Evolutionary conservation across 108 stramenopile species (phyloP), one percentile per base, ranked within the genome.

Genomic region (Epithemia pelagica): DNA sequence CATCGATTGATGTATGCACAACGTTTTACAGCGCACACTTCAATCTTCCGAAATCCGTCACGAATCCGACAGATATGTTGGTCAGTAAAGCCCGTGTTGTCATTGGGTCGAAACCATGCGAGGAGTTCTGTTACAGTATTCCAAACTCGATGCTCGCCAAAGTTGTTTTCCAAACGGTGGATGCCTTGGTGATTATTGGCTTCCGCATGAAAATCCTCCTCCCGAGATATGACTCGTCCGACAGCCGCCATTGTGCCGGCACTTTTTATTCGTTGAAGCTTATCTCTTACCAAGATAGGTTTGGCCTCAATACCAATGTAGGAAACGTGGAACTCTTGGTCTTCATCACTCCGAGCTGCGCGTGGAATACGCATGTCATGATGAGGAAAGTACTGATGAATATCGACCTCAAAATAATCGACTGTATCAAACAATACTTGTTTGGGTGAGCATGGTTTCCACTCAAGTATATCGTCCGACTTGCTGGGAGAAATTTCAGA

Each of bases 281-380:
- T 26, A 31, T 54, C 67, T 15, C 31, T 22, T 30, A 58, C 53
- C 30, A 73, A 32, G 33, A 82, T 71, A 20, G 71, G 65, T 33
- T 83, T 80, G 20, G 75, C 61, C 29, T 88, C 86, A 0, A 82
- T 59, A 21, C 86, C 86, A 0, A 78, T 30, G 66, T 75, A 81
- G 52, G 66, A 70, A 25, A 82, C 60, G 1, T 73, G 78, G 22
- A 80, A 76, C 52, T 83, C 80, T 19, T 80, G 77, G 21, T 65
- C 46, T 1, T 65, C 67, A 18, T 28, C 23, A 28, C 18, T 60
- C 37, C 18, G 22, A 29, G 20, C 20, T 10, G 28, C 25, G 1
- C 59, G 18, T 10, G 1, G 2, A 1, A 21, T 23, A 2, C 25
- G 22, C 5, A 2, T 19, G 27, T 60, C 21, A 21, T 60, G 58